These are phyloP conservation scores for Boletus tylopilopsis DNA, from an alignment of 768 basidiomycete genomes.

Conservation along the genomic window DNA sequence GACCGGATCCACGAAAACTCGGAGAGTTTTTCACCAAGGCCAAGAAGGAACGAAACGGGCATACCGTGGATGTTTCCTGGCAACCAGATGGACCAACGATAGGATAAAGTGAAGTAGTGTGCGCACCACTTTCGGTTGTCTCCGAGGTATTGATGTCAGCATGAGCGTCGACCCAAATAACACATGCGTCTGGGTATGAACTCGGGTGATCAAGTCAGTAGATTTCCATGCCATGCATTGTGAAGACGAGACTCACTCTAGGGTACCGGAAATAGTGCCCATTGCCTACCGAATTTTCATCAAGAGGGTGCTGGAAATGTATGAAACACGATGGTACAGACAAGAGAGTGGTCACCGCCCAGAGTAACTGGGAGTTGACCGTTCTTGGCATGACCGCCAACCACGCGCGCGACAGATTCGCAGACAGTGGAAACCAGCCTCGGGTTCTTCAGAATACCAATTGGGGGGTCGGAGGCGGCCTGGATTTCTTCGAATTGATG, in stretches of 20 bases:
- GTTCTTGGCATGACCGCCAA: conserved; percentile 70
- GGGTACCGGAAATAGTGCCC: conserved; percentile 91
- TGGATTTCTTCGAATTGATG: conserved; percentile 81
- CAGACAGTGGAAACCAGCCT: conserved; percentile 80
- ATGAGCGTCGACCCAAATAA: conserved; percentile 97
- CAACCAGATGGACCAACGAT: not conserved
- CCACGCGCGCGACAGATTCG: conserved; percentile 69
- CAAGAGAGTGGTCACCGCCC: conserved; percentile 95
- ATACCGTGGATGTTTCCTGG: conserved; percentile 96
- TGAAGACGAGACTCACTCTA: conserved; percentile 48
- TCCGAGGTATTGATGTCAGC: conserved; percentile 93
- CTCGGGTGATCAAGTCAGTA: conserved; percentile 34
- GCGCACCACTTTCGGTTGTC: conserved; percentile 69
- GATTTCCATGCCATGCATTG: not conserved
- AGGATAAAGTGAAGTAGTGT: not conserved
- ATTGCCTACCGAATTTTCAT: conserved; percentile 51
- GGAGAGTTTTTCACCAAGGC: conserved; percentile 36
- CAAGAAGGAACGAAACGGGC: conserved; percentile 91
- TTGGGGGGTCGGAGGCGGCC: conserved; percentile 53
- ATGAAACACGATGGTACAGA: conserved; percentile 33
- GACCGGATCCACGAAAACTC: conserved; percentile 62
- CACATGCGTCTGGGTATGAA: conserved; percentile 72
- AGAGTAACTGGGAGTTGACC: conserved; percentile 87
- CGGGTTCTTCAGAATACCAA: conserved; percentile 89
- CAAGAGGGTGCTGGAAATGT: conserved; percentile 3